Conservation (phyloP, 371 early-diverging fungal species). For the Catenaria anguillulae region DNA sequence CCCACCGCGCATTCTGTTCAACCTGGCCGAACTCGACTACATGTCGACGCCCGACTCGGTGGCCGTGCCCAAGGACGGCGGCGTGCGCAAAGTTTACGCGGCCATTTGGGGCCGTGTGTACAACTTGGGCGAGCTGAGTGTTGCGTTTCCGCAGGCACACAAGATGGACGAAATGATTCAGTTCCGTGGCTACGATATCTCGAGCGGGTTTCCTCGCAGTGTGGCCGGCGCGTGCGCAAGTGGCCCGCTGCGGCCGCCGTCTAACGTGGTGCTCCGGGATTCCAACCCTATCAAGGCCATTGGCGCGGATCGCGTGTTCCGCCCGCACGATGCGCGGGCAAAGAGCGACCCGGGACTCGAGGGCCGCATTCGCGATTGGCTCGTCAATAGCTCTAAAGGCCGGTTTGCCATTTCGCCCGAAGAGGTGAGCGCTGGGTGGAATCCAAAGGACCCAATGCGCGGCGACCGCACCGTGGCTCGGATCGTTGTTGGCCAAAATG, state of each 20-base stretch:
- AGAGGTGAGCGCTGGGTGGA: slow-evolving; percentile 23
- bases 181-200: neutral
- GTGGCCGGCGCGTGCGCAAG: slow-evolving; percentile 2
- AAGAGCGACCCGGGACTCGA: neutral
- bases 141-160: neutral
- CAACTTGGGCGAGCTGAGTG: slow-evolving; percentile 1
- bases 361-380: neutral
- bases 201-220: slow-evolving; percentile 6
- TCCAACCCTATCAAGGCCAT: neutral
- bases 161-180: neutral
- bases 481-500: slow-evolving; percentile 47
- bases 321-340: neutral
- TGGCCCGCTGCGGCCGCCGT: neutral
- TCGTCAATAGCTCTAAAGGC: slow-evolving; percentile 26
- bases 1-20: slow-evolving; percentile 59
- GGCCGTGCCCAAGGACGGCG: neutral
- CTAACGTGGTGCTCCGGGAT: too few species aligned
- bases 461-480: slow-evolving; percentile 7
- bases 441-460: slow-evolving; percentile 16
- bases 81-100: neutral
- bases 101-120: slow-evolving; percentile 8
- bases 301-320: neutral
- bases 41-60: neutral
- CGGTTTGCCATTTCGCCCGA: slow-evolving; percentile 36
- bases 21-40: slow-evolving; percentile 28